Base-by-base conservation (phyloP, 495 filamentous ascomycete genomes). In the Lentithecium fluviatile region DNA sequence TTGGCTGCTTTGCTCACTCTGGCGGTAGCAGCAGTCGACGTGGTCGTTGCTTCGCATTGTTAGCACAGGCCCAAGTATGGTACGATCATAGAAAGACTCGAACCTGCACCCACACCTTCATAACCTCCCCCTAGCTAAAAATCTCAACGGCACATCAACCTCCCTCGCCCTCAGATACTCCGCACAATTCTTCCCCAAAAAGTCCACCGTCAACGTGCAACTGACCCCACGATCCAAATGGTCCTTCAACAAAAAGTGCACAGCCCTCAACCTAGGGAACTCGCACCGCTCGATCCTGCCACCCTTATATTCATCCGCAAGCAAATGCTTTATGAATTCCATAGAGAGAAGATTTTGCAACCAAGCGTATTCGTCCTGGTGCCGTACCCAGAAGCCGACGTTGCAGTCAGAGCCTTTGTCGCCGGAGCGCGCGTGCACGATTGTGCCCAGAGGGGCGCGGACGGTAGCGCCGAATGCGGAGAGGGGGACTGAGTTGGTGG, bases 321-420 rank as follows among this genome's bases (percentile, higher is more conserved):
- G 66, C 11, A 76, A 50, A 48, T 68, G 45, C 49, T 67, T 66
- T 36, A 76, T 52, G 52, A 66, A 67, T 15, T 45, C 56, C 1
- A 49, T 51, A 8, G 71, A 70, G 36, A 75, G 51, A 11, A 74
- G 58, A 7, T 59, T 62, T 10, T 65, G 68, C 24, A 76, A 54
- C 72, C 73, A 76, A 13, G 67, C 59, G 56, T 65, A 76, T 48
- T 70, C 69, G 12, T 66, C 67, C 0, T 52, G 19, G 34, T 53
- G 19, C 10, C 58, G 67, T 0, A 73, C 69, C 61, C 58, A 73
- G 15, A 76, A 57, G 3, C 73, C 72, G 25, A 72, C 55, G 52
- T 75, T 76, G 47, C 66, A 56, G 50, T 76, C 71, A 8, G 60
- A 53, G 6, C 71, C 73, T 48, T 76, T 74, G 60, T 75, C 73